These are phyloP conservation scores for Herpetospermum pedunculosum DNA, from an alignment of 306 rosid genomes.

Conservation along the genomic window DNA sequence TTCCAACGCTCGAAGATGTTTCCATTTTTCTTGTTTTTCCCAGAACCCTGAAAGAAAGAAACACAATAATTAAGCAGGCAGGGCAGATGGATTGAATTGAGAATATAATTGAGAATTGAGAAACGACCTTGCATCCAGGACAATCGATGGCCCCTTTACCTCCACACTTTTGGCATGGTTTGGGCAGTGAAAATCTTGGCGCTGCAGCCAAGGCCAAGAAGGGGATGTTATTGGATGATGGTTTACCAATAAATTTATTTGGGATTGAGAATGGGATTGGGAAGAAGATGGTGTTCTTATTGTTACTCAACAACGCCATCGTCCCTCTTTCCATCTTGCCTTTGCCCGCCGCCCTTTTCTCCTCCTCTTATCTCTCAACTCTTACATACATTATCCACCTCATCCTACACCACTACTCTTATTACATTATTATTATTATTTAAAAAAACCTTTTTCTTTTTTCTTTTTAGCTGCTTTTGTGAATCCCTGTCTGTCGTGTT, in stretches of 20 bases:
- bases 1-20: slow-evolving; percentile 93
- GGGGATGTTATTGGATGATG: background rate
- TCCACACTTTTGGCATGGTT: slow-evolving; percentile 37
- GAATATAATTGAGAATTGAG: background rate
- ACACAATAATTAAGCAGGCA: background rate
- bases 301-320: background rate
- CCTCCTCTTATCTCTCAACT: background rate
- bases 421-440: too few species aligned
- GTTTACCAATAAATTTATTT: background rate
- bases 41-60: slow-evolving; percentile 46
- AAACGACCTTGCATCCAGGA: slow-evolving; percentile 64
- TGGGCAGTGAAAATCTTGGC: background rate
- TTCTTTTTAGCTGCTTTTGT: too few species aligned
- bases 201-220: background rate
- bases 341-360: too few species aligned
- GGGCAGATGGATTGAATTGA: too few species aligned
- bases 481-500: too few species aligned
- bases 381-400: background rate
- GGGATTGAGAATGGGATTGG: background rate
- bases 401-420: too few species aligned
- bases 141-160: slow-evolving; percentile 78
- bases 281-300: too few species aligned
- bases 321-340: background rate
- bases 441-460: too few species aligned
- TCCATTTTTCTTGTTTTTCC: slow-evolving; percentile 77